Conservation (phyloP, 176 grass and related monocot genomes). For the Phoenix dactylifera region DNA sequence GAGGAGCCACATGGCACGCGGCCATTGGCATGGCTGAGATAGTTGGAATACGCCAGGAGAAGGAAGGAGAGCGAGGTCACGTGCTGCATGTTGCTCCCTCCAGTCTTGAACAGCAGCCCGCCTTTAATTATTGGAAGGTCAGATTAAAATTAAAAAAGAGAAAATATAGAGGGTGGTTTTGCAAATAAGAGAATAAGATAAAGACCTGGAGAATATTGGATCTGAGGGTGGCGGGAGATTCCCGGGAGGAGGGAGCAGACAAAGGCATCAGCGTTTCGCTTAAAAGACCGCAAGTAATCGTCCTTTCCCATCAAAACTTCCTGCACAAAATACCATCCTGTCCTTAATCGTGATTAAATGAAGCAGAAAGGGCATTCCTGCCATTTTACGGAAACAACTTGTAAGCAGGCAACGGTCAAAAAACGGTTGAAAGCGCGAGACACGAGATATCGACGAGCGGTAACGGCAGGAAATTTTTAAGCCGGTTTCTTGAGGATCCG, state of each 20-base stretch:
- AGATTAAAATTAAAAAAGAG: neutral
- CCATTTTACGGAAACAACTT: no score
- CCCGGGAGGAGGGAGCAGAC: conserved; percentile 88
- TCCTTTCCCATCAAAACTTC: conserved; percentile 96
- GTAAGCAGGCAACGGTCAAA: no score
- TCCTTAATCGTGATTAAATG: no score
- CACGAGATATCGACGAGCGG: no score
- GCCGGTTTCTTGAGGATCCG: no score
- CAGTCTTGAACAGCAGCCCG: conserved; percentile 72
- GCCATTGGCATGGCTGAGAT: conserved; percentile 76
- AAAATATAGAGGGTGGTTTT: neutral
- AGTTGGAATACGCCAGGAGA: conserved; percentile 77
- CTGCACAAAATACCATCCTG: conserved; percentile 16
- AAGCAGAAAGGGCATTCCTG: no score
- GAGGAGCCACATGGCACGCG: conserved; percentile 45
- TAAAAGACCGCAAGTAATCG: conserved; percentile 71
- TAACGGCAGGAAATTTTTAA: no score
- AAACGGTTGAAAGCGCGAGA: no score
- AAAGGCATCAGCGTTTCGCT: conserved; percentile 73
- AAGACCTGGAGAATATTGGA: conserved; percentile 76
- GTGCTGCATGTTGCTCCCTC: conserved; percentile 99
- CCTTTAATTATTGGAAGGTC: conserved; percentile 17
- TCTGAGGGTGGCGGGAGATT: conserved; percentile 58
- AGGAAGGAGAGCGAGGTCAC: conserved; percentile 89
- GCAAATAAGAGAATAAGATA: neutral